These are phyloP conservation scores for Ceratonia siliqua DNA, from an alignment of 306 rosid genomes.

Conservation along the genomic window DNA sequence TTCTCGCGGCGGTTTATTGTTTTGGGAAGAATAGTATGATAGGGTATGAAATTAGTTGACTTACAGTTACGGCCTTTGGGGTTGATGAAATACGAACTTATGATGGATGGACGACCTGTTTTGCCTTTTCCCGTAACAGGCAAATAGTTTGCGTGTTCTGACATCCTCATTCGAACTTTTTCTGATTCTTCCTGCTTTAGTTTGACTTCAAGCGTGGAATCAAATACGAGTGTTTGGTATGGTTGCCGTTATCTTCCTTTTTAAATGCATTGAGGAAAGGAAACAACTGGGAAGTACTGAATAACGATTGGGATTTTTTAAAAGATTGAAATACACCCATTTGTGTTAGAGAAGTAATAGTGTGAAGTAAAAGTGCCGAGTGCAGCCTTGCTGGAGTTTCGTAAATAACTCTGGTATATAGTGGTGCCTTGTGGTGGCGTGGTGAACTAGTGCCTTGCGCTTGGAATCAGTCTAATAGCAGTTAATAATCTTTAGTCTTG, in stretches of 20 bases:
- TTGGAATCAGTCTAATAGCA: background rate
- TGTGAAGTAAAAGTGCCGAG: background rate
- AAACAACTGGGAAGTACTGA: background rate
- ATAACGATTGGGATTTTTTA: background rate
- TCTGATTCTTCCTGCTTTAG: background rate
- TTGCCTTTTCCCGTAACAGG: background rate
- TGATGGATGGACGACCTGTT: background rate
- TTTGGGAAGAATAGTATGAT: background rate
- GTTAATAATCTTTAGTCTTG: background rate
- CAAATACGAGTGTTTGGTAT: background rate
- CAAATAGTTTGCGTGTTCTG: background rate
- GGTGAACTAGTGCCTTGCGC: background rate
- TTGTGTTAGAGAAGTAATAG: background rate
- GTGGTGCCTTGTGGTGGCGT: background rate
- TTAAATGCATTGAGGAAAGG: background rate
- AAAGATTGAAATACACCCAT: background rate
- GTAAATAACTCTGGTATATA: background rate
- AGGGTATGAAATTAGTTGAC: background rate
- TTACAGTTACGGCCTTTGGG: background rate
- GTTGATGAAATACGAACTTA: background rate
- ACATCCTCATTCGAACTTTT: background rate
- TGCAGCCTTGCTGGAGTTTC: background rate
- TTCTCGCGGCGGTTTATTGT: background rate
- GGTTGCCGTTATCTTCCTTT: background rate
- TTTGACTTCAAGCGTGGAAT: background rate